Evolutionary conservation across 129 eudicot species (phyloP).

Genomic region (Arctium lappa): DNA sequence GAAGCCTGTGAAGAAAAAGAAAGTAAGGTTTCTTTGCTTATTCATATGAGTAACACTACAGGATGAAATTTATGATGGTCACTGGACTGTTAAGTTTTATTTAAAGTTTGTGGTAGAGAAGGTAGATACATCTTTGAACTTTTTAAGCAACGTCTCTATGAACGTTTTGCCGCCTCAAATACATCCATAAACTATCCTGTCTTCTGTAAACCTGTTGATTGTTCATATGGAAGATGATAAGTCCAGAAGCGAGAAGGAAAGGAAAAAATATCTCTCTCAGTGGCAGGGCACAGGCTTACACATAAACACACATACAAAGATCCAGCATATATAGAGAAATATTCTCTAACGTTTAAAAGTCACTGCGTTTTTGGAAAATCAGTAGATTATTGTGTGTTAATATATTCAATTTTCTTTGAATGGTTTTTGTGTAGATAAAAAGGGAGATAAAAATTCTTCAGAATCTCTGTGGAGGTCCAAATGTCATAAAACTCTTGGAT

Average conservation of each 20-base stretch:
- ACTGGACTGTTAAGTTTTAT: background rate
- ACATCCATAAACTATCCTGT: background rate
- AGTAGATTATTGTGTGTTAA: background rate
- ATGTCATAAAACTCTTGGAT: slow-evolving; percentile 78
- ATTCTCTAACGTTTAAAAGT: background rate
- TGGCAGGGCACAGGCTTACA: background rate
- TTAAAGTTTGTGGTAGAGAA: background rate
- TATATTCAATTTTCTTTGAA: slow-evolving; percentile 3
- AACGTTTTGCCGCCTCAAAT: background rate
- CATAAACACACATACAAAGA: background rate
- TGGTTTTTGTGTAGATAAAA: slow-evolving; percentile 63
- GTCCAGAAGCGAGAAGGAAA: background rate
- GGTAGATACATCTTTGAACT: background rate
- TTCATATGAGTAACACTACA: background rate
- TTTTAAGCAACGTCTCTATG: background rate
- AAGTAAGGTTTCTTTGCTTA: slow-evolving; percentile 37
- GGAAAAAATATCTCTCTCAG: background rate
- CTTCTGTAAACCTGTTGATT: background rate
- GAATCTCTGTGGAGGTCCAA: slow-evolving; percentile 96
- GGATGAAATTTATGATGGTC: background rate
- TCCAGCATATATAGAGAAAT: background rate
- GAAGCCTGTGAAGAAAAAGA: slow-evolving; percentile 97
- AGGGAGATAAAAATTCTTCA: slow-evolving; percentile 97
- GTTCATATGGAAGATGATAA: background rate
- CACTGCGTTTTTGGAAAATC: background rate